These are phyloP conservation scores for Posidonia australis DNA, from an alignment of 106 monocot genomes.

Conservation along the genomic window DNA sequence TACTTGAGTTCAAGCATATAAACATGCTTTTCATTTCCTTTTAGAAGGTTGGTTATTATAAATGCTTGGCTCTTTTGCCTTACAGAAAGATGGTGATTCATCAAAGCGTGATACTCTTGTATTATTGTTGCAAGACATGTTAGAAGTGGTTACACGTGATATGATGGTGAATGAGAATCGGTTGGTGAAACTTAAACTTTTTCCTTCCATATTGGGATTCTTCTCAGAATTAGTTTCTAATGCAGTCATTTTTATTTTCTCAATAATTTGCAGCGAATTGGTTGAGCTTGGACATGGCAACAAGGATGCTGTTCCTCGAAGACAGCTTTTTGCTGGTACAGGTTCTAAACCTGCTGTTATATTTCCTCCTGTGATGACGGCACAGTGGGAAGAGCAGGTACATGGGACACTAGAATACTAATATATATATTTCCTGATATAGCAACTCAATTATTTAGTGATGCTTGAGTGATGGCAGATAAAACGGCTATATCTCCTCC, in stretches of 20 bases:
- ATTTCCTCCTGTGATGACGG: conserved; percentile 70
- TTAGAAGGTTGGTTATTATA: neutral
- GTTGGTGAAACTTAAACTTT: conserved; percentile 26
- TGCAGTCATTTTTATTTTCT: neutral
- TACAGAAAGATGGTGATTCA: conserved; percentile 77
- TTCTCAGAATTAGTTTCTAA: neutral
- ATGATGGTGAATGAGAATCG: conserved; percentile 96
- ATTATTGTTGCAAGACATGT: conserved; percentile 90
- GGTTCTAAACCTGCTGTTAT: conserved; percentile 76
- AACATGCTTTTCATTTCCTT: neutral
- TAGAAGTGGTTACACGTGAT: conserved; percentile 98
- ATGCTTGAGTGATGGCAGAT: conserved; percentile 41
- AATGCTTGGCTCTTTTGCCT: neutral
- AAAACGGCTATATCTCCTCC: conserved; percentile 70
- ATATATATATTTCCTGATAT: neutral
- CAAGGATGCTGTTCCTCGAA: conserved; percentile 72
- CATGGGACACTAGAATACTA: neutral
- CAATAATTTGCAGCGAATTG: conserved; percentile 53
- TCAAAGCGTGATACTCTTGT: conserved; percentile 74
- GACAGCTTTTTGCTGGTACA: conserved; percentile 94
- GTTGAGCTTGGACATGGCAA: conserved; percentile 96
- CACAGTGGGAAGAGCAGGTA: conserved; percentile 99
- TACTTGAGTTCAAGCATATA: neutral
- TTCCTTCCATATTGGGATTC: neutral
- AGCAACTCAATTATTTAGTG: neutral